phyloP scores from a whole-genome alignment of 805 yeast genomes.

The Sungouiella blattae region DNA sequence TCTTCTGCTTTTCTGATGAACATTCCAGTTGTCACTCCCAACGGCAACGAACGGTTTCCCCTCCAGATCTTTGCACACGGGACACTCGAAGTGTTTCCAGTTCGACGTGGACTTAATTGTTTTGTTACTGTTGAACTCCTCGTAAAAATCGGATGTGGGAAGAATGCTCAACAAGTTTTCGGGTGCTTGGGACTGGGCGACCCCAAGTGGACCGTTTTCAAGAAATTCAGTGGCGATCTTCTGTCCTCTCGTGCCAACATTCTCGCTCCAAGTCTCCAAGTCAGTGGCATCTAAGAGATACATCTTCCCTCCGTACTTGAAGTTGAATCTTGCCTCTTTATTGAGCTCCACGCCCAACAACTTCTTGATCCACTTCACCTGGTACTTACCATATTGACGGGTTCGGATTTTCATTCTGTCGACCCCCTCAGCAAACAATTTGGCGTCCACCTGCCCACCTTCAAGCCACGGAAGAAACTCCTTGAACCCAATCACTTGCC shows the following conservation, averaged over 20 bases:
- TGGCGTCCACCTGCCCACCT: slow-evolving; percentile 8
- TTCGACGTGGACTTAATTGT: slow-evolving; percentile 28
- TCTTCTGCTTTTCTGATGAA: slow-evolving; percentile 64
- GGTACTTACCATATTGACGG: slow-evolving; percentile 80
- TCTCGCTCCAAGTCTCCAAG: slow-evolving; percentile 53
- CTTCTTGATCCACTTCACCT: slow-evolving; percentile 86
- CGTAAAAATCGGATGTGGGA: slow-evolving; percentile 21
- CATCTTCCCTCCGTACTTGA: slow-evolving; percentile 58
- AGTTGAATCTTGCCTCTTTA: slow-evolving; percentile 43
- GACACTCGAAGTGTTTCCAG: slow-evolving; percentile 73
- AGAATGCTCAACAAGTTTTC: slow-evolving; percentile 19
- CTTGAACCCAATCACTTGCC: slow-evolving; percentile 94
- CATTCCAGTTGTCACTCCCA: slow-evolving; percentile 68
- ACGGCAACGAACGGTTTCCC: slow-evolving; percentile 60
- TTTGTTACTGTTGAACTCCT: slow-evolving; percentile 35
- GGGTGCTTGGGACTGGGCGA: slow-evolving; percentile 27
- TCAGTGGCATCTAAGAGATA: slow-evolving; percentile 78
- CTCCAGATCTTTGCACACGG: slow-evolving; percentile 54
- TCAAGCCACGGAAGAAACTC: slow-evolving; percentile 76
- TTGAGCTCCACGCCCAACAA: slow-evolving; percentile 58
- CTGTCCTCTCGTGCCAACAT: slow-evolving; percentile 56
- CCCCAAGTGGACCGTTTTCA: slow-evolving; percentile 23
- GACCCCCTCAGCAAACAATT: slow-evolving; percentile 43
- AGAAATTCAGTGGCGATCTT: slow-evolving; percentile 41
- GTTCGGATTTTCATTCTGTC: slow-evolving; percentile 82